Conservation (phyloP, 2,329 filamentous ascomycete genomes). For the Septoria linicola region DNA sequence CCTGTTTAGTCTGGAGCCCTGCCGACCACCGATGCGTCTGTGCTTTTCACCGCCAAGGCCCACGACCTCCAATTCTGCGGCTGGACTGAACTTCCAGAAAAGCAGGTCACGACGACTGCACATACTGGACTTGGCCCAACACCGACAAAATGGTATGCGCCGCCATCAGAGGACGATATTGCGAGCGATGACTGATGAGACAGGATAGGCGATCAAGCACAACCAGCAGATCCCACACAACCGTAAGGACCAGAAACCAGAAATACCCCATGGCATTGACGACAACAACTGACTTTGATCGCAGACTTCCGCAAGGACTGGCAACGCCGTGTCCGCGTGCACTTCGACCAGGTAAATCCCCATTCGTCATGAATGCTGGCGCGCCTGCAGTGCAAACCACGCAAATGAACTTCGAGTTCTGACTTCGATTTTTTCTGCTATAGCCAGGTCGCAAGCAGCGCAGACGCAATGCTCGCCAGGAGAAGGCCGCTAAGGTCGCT, state of each 20-base stretch:
- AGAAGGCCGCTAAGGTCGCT: conserved; percentile 92
- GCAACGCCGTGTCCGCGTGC: conserved; percentile 97
- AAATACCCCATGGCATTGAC: neutral
- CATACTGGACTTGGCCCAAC: conserved; percentile 19
- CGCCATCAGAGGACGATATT: neutral
- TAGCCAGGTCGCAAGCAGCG: conserved; percentile 95
- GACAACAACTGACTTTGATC: conserved; percentile 19
- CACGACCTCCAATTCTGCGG: conserved; percentile 9
- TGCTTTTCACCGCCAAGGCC: conserved; percentile 2
- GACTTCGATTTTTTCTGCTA: conserved; percentile 34
- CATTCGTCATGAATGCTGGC: conserved; percentile 55
- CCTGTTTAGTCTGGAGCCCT: neutral
- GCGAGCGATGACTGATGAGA: conserved; percentile 1
- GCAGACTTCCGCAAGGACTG: conserved; percentile 99
- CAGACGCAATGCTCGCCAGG: conserved; percentile 84
- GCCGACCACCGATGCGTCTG: neutral
- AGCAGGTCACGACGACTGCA: conserved; percentile 26
- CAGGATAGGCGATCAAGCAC: conserved; percentile 81
- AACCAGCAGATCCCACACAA: conserved; percentile 98
- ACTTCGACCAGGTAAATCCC: conserved; percentile 97
- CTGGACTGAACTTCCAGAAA: conserved; percentile 8
- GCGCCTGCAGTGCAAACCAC: conserved; percentile 47
- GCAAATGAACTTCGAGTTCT: conserved; percentile 37
- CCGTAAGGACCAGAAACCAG: conserved; percentile 45
- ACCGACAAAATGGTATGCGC: conserved; percentile 25